Conservation (phyloP, 2,329 filamentous ascomycete species). For the Parastagonospora avenae region DNA sequence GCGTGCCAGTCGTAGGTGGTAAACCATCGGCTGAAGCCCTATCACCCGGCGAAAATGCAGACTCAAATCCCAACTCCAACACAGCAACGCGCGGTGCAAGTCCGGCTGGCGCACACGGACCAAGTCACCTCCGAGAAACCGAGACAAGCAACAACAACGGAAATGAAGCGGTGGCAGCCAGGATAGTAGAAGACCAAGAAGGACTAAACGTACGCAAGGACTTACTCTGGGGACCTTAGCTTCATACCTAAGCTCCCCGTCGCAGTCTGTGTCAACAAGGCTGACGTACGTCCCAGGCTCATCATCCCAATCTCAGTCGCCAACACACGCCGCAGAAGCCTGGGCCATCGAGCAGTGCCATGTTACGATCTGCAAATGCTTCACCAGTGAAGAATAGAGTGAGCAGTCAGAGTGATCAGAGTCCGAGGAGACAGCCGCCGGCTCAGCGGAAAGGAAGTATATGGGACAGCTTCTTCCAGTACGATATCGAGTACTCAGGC, state of each 20-base stretch:
- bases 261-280: background rate
- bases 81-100: conserved; percentile 40
- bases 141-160: conserved; percentile 25
- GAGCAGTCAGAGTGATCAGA: conserved; percentile 24
- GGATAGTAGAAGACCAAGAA: conserved; percentile 38
- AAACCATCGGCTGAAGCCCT: conserved; percentile 36
- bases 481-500: conserved; percentile 48
- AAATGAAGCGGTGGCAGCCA: conserved; percentile 8
- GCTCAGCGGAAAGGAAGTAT: conserved; percentile 37
- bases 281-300: conserved; percentile 17
- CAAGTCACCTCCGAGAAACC: conserved; percentile 42
- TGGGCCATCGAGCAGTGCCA: conserved; percentile 14
- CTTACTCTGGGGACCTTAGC: conserved; percentile 51
- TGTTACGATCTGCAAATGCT: conserved; percentile 13
- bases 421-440: conserved; percentile 23
- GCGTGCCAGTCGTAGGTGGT: conserved; percentile 52
- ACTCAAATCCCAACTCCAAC: conserved; percentile 34
- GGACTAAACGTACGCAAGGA: conserved; percentile 51
- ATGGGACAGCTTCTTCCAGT: conserved; percentile 48
- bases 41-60: conserved; percentile 24
- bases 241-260: conserved; percentile 24
- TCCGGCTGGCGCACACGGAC: conserved; percentile 37
- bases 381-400: conserved; percentile 23
- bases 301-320: conserved; percentile 1
- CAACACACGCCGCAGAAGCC: conserved; percentile 24